Conservation (phyloP, 257 asterid genomes). For the Coffea canephora region DNA sequence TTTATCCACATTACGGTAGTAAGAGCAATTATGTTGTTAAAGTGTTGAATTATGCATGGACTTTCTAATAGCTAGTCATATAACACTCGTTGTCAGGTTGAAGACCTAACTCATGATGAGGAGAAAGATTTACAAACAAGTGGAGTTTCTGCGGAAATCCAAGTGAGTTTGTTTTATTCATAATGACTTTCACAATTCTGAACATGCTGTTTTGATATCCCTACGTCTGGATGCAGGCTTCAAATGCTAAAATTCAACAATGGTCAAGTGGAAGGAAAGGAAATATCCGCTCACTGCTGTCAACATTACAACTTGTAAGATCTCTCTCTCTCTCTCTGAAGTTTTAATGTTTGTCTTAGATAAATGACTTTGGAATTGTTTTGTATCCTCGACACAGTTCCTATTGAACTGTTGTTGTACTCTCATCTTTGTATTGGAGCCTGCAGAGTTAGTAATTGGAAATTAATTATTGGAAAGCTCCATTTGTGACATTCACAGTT, state of each 20-base stretch:
- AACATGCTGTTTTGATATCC: constrained; percentile 5
- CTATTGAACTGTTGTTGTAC: neutral
- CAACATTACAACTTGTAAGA: constrained; percentile 85
- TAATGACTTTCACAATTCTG: constrained; percentile 1
- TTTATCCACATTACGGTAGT: neutral
- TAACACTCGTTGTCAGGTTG: constrained; percentile 52
- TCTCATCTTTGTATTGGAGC: neutral
- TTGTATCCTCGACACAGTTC: neutral
- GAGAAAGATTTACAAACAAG: constrained; percentile 33
- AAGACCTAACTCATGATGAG: constrained; percentile 48
- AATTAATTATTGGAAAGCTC: neutral
- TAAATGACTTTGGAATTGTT: neutral
- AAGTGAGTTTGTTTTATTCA: constrained; percentile 38
- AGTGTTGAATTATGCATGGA: neutral
- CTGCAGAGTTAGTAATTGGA: neutral
- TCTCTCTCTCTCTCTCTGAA: neutral
- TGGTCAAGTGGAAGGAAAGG: constrained; percentile 96
- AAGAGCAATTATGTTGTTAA: constrained; percentile 1
- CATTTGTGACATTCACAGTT: no score
- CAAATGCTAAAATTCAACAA: constrained; percentile 70
- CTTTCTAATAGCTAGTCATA: neutral
- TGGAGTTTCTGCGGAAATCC: constrained; percentile 44
- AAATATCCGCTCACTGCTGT: constrained; percentile 83
- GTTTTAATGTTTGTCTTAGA: neutral
- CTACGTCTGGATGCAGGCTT: constrained; percentile 42